A percentile compares a stretch with the other conserved stretches of the same genome.
phyloP scores from a whole-genome alignment of 768 basidiomycete genomes.

The Amanita phalloides region DNA sequence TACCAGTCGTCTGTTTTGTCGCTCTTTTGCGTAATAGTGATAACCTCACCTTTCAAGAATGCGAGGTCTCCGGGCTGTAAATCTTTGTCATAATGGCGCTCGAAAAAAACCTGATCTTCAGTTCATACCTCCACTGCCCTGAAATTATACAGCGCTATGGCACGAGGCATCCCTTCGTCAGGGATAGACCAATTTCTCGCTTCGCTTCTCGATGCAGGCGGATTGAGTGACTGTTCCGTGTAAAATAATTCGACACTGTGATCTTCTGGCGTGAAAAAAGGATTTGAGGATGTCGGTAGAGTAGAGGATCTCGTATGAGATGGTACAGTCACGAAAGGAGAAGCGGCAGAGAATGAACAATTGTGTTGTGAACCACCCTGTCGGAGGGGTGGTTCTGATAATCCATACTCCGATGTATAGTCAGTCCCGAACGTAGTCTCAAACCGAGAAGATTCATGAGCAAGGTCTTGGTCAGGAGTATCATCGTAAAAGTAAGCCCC shows the following conservation, averaged over 20 bases:
- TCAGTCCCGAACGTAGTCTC: constrained; percentile 37
- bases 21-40: constrained; percentile 58
- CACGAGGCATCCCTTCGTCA: constrained; percentile 56
- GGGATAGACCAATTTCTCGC: constrained; percentile 5
- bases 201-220: background rate
- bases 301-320: constrained; percentile 1
- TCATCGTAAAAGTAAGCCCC: constrained; percentile 47
- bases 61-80: constrained; percentile 60
- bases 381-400: constrained; percentile 13
- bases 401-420: constrained; percentile 20
- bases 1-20: constrained; percentile 69
- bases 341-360: background rate
- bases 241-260: background rate
- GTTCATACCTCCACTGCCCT: constrained; percentile 53
- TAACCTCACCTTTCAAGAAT: constrained; percentile 68
- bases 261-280: background rate
- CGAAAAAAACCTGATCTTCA: background rate
- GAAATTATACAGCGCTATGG: constrained; percentile 68
- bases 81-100: constrained; percentile 6
- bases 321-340: background rate
- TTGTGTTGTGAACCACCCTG: constrained; percentile 16
- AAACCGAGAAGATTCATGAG: constrained; percentile 14
- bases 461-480: constrained; percentile 2
- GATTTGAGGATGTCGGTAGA: background rate
- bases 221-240: too few relatives aligned